Conservation (phyloP, 306 rosid genomes). For the Vigna mungo region DNA sequence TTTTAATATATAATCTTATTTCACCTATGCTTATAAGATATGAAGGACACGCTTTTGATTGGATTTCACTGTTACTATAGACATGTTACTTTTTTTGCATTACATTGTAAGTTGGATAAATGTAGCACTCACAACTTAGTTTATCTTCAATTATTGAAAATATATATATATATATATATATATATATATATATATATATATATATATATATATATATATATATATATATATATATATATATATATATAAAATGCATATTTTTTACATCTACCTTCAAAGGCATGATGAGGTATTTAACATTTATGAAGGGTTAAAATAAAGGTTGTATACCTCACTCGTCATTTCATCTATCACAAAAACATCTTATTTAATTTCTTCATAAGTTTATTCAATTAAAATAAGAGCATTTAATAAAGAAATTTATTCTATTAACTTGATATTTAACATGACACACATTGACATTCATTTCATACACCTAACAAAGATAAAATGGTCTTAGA, state of each 20-base stretch:
- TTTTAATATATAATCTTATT: too few species aligned
- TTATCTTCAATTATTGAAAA: constrained; percentile 3
- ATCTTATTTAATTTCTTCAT: not conserved
- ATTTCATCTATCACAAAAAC: not conserved
- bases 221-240: too few species aligned
- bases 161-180: not conserved
- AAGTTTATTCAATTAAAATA: not conserved
- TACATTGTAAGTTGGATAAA: constrained; percentile 12
- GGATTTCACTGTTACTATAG: not conserved
- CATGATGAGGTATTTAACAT: constrained; percentile 3
- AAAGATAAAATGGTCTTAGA: too few species aligned
- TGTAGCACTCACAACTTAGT: constrained; percentile 19
- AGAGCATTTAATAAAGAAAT: not conserved
- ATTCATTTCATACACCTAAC: too few species aligned
- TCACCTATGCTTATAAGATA: too few species aligned
- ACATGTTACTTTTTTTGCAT: not conserved
- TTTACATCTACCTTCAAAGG: not conserved
- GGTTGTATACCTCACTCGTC: too few species aligned
- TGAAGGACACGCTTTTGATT: too few species aligned
- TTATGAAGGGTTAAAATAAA: not conserved
- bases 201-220: too few species aligned
- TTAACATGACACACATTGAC: too few species aligned
- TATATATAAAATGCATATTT: not conserved
- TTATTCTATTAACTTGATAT: not conserved
- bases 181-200: too few species aligned